Conservation (phyloP, 768 basidiomycete genomes). For the Boletus barrowsii region DNA sequence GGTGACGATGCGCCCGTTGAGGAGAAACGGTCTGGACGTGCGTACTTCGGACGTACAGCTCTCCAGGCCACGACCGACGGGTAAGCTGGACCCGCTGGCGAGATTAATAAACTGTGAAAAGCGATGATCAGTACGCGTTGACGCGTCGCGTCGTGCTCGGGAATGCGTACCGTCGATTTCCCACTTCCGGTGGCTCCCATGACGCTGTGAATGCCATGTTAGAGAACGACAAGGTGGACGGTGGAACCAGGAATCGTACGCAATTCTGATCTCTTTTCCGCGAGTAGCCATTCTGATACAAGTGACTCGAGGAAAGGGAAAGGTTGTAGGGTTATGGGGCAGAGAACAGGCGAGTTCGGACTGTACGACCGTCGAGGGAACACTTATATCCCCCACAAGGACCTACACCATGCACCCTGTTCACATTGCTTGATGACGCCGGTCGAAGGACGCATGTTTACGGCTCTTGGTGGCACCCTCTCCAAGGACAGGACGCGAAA, state of each 20-base stretch:
- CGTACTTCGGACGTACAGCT: constrained; percentile 52
- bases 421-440: constrained; percentile 15
- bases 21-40: constrained; percentile 40
- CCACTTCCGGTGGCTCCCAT: constrained; percentile 37
- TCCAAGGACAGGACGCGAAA: constrained; percentile 4
- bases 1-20: constrained; percentile 43
- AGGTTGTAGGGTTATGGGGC: neutral
- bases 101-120: constrained; percentile 49
- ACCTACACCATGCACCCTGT: constrained; percentile 5
- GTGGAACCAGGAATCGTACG: constrained; percentile 18
- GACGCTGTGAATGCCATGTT: constrained; percentile 20
- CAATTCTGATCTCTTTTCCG: constrained; percentile 32
- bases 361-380: neutral
- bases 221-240: neutral
- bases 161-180: constrained; percentile 33
- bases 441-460: constrained; percentile 14
- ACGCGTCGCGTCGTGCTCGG: neutral
- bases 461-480: constrained; percentile 6
- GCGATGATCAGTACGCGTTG: constrained; percentile 1
- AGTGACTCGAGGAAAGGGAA: neutral
- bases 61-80: constrained; percentile 43
- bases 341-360: neutral
- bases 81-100: constrained; percentile 46
- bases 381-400: constrained; percentile 18
- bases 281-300: constrained; percentile 22